These are phyloP conservation scores for Rhizopus sp. DNA, from an alignment of 371 early-diverging fungal species.

Conservation along the genomic window DNA sequence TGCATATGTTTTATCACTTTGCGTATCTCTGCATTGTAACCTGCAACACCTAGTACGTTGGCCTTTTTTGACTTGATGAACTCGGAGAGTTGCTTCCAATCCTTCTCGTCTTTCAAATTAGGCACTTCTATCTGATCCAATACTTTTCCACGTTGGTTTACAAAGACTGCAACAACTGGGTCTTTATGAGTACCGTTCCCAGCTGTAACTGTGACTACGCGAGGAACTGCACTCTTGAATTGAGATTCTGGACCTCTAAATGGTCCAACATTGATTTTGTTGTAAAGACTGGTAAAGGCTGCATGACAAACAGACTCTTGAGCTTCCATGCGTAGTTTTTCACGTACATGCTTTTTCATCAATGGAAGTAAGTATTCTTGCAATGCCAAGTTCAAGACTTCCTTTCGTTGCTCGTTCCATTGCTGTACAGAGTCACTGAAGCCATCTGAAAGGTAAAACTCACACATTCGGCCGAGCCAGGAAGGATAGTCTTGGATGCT, in stretches of 20 bases:
- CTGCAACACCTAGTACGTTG: constrained; percentile 84
- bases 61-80: constrained; percentile 67
- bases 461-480: constrained; percentile 60
- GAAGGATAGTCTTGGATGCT: constrained; percentile 61
- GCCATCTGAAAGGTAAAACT: constrained; percentile 64
- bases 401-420: constrained; percentile 84
- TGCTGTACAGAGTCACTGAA: constrained; percentile 62
- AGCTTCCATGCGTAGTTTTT: constrained; percentile 73
- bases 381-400: constrained; percentile 64
- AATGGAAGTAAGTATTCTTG: constrained; percentile 71
- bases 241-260: constrained; percentile 54
- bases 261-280: constrained; percentile 78
- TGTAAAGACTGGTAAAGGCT: constrained; percentile 66
- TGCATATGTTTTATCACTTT: constrained; percentile 71
- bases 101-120: constrained; percentile 61
- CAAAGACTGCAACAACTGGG: constrained; percentile 70
- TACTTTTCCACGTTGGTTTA: constrained; percentile 81
- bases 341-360: constrained; percentile 74
- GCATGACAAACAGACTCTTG: constrained; percentile 70
- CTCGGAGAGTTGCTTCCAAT: constrained; percentile 55
- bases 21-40: constrained; percentile 75
- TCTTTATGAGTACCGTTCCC: constrained; percentile 77
- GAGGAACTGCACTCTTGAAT: constrained; percentile 60
- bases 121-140: constrained; percentile 65
- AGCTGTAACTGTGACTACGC: constrained; percentile 83